These are phyloP conservation scores for Naganishia albida DNA, from an alignment of 1,284 basidiomycete genomes.

Conservation along the genomic window DNA sequence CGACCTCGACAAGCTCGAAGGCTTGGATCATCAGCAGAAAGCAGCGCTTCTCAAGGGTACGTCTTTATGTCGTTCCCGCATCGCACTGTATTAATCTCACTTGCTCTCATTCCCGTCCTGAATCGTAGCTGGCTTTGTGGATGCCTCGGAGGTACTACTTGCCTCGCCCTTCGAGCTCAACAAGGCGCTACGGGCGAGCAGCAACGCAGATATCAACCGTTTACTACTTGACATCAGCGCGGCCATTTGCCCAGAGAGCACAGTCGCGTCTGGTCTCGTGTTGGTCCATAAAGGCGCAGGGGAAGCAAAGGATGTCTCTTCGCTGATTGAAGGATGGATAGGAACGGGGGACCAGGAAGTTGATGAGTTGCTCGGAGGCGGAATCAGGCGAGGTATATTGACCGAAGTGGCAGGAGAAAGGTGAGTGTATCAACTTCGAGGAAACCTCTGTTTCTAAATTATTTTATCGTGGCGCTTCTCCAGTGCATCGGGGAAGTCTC, in stretches of 20 bases:
- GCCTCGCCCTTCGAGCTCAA: conserved; percentile 42
- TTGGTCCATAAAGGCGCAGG: conserved; percentile 27
- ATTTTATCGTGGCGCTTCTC: conserved; percentile 27
- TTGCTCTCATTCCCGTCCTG: not conserved
- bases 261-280: conserved; percentile 30
- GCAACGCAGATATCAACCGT: conserved; percentile 11
- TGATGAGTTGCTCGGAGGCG: conserved; percentile 70
- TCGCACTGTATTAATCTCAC: not conserved
- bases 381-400: conserved; percentile 70
- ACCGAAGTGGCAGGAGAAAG: conserved; percentile 87
- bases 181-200: conserved; percentile 40
- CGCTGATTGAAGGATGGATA: conserved; percentile 36
- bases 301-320: conserved; percentile 30
- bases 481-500: conserved; percentile 85
- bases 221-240: conserved; percentile 12
- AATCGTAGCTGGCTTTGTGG: conserved; percentile 40
- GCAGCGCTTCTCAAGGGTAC: conserved; percentile 25
- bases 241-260: not conserved
- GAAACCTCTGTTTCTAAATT: not conserved
- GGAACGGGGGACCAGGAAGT: conserved; percentile 69
- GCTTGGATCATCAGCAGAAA: conserved; percentile 32
- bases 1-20: conserved; percentile 27
- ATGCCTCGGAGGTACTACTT: conserved; percentile 49
- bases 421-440: conserved; percentile 53
- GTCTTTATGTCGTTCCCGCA: not conserved